Conservation (phyloP, 345 rosid genomes). For the Bretschneidera sinensis region DNA sequence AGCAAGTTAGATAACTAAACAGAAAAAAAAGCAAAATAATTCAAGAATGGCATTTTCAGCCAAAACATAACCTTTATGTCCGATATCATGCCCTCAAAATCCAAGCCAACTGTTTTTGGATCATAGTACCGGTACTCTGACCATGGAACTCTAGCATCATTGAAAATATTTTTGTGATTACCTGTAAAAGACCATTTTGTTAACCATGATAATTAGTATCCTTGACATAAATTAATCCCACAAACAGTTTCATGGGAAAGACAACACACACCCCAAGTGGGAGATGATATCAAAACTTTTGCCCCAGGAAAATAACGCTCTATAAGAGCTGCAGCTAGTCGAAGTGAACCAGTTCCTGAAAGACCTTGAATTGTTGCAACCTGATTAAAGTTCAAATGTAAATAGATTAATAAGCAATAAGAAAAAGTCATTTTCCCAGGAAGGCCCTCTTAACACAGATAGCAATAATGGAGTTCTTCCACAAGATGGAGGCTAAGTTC, state of each 20-base stretch:
- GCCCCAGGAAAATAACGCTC: constrained; percentile 93
- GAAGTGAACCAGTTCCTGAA: constrained; percentile 93
- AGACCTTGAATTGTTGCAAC: constrained; percentile 98
- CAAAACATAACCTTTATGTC: constrained; percentile 61
- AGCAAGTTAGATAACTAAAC: not conserved
- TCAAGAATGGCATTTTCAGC: not conserved
- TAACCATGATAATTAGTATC: constrained; percentile 1
- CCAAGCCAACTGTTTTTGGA: constrained; percentile 96
- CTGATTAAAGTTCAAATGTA: constrained; percentile 30
- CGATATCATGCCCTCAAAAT: constrained; percentile 93
- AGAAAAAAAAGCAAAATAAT: not conserved
- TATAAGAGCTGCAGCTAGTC: constrained; percentile 89
- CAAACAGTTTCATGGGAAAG: constrained; percentile 8
- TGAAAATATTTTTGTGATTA: constrained; percentile 94
- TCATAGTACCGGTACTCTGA: constrained; percentile 94
- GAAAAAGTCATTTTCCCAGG: not conserved
- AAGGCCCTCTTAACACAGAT: no score
- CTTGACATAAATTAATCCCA: constrained; percentile 1
- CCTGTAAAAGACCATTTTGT: constrained; percentile 42
- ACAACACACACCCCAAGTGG: constrained; percentile 71
- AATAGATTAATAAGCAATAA: constrained; percentile 1
- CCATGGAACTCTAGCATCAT: constrained; percentile 96
- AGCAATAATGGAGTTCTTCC: constrained; percentile 3
- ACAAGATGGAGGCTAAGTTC: not conserved
- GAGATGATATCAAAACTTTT: constrained; percentile 84